Evolutionary conservation across 352 stramenopile species (phyloP).

Genomic region (Phytopythium sindhum): DNA sequence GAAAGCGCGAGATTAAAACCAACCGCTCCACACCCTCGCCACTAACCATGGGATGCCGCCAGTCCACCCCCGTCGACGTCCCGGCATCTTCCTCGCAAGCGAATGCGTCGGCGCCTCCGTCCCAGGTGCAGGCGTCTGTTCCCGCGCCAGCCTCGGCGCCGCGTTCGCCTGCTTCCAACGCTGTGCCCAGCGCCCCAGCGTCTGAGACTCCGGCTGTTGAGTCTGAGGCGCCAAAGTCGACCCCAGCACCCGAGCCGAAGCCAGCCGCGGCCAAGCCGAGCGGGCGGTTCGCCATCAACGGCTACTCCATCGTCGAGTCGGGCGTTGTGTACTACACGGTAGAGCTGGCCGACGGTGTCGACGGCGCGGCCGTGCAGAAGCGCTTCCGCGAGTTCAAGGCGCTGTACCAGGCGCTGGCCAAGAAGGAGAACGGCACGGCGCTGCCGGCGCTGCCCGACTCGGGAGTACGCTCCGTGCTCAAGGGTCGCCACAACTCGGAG

Average conservation of each 20-base stretch:
- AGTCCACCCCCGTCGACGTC: background rate
- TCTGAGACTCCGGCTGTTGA: background rate
- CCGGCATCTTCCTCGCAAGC: background rate
- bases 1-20: background rate
- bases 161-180: background rate
- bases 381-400: conserved; percentile 84
- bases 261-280: background rate
- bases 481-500: conserved; percentile 53
- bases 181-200: background rate
- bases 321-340: conserved; percentile 75
- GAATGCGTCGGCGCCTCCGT: background rate
- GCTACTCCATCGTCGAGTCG: conserved; percentile 55
- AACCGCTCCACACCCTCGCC: no score
- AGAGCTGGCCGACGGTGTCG: conserved; percentile 29
- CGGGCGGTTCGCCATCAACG: conserved; percentile 24
- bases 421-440: conserved; percentile 7
- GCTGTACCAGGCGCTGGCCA: conserved; percentile 40
- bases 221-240: background rate
- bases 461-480: conserved; percentile 43
- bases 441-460: conserved; percentile 56
- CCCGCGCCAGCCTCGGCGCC: background rate
- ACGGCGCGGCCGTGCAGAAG: conserved; percentile 40
- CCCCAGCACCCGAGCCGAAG: background rate
- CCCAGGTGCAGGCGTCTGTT: background rate
- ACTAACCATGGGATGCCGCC: conserved; percentile 4